A percentile compares a stretch with the other conserved stretches of the same genome.
phyloP scores from a whole-genome alignment of 179 eudicot species.

The Spinacia oleracea region DNA sequence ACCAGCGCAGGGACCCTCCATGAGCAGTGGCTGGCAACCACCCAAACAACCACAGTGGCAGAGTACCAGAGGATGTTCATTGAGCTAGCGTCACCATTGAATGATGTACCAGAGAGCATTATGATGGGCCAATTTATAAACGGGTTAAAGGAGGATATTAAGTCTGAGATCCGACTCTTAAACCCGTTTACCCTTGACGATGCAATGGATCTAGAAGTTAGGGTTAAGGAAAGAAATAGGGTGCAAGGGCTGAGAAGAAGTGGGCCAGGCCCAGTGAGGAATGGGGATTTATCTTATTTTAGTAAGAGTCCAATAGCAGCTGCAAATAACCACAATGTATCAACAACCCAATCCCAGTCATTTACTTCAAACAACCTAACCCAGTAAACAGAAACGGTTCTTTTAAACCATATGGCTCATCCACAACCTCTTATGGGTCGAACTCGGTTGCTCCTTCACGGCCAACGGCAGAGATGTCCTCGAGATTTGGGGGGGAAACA shows the following conservation, averaged over 20 bases:
- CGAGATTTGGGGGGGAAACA: not conserved
- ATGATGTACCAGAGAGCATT: not conserved
- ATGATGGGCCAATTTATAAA: too few species aligned
- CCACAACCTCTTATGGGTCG: too few species aligned
- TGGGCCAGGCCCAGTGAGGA: not conserved
- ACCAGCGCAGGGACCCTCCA: not conserved
- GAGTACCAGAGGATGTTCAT: not conserved
- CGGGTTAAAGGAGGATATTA: not conserved
- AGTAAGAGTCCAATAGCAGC: not conserved
- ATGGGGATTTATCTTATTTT: not conserved
- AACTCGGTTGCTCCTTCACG: too few species aligned
- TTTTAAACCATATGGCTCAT: too few species aligned
- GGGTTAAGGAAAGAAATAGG: not conserved
- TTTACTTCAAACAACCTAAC: too few species aligned
- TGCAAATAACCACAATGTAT: too few species aligned
- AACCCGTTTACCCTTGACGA: not conserved
- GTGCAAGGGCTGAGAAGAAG: not conserved
- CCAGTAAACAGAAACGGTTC: too few species aligned
- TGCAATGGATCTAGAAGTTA: not conserved
- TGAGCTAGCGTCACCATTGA: not conserved
- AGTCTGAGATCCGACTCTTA: not conserved
- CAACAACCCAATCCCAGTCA: too few species aligned
- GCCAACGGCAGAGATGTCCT: not conserved
- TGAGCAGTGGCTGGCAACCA: not conserved
- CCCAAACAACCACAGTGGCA: not conserved